These are phyloP conservation scores for Globisporangium solare DNA, from an alignment of 352 stramenopile species.

Conservation along the genomic window DNA sequence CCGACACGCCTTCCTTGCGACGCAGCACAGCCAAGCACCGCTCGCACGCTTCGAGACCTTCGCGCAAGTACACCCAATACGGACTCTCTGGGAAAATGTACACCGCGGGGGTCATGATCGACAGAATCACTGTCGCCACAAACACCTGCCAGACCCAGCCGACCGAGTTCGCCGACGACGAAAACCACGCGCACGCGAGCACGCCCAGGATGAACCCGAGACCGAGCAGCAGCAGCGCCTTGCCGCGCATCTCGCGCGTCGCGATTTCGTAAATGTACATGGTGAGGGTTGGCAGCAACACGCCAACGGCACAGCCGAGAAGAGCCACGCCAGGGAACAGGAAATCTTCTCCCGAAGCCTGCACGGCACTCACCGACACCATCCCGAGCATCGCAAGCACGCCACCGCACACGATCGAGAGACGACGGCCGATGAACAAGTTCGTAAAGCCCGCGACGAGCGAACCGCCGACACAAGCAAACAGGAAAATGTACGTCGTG, in stretches of 20 bases:
- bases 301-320: conserved; percentile 46
- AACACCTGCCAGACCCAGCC: conserved; percentile 87
- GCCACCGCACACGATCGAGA: conserved; percentile 69
- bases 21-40: conserved; percentile 64
- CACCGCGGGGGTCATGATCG: conserved; percentile 71
- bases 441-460: conserved; percentile 52
- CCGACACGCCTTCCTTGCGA: conserved; percentile 67
- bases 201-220: conserved; percentile 67
- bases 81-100: conserved; percentile 85
- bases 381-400: conserved; percentile 67
- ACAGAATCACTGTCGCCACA: conserved; percentile 68
- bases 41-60: conserved; percentile 72
- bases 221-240: conserved; percentile 69
- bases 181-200: conserved; percentile 61
- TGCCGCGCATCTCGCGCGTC: conserved; percentile 77
- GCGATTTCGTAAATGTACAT: conserved; percentile 88
- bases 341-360: conserved; percentile 45
- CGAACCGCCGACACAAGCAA: conserved; percentile 39
- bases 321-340: conserved; percentile 61
- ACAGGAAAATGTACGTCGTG: conserved; percentile 73
- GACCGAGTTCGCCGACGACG: conserved; percentile 60
- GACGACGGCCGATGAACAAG: conserved; percentile 69
- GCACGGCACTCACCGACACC: conserved; percentile 58
- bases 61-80: conserved; percentile 81
- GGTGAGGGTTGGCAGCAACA: conserved; percentile 68